phyloP scores from a whole-genome alignment of 129 eudicot species.

The Flaveria linearis region DNA sequence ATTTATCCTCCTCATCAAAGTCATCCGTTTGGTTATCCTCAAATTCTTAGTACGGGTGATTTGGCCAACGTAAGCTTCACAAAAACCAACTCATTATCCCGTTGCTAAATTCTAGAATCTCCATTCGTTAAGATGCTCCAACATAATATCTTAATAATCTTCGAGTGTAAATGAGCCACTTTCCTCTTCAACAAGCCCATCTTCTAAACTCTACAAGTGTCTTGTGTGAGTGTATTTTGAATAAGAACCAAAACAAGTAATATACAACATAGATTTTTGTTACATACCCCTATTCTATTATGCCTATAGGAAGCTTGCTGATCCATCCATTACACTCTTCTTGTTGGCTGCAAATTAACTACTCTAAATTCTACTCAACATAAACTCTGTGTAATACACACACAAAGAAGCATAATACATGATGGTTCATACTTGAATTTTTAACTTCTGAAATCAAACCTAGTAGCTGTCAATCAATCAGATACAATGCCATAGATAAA shows the following conservation, averaged over 20 bases:
- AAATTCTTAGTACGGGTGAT: background rate
- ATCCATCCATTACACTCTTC: too few relatives aligned
- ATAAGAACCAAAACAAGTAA: background rate
- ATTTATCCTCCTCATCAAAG: too few relatives aligned
- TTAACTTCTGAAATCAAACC: too few relatives aligned
- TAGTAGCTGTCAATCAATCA: too few relatives aligned
- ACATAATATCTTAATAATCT: slow-evolving; percentile 6
- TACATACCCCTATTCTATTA: background rate
- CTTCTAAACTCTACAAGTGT: background rate
- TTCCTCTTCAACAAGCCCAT: background rate
- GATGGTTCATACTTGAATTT: too few relatives aligned
- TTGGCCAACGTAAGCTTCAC: slow-evolving; percentile 14
- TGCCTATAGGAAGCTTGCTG: too few relatives aligned
- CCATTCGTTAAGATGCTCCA: slow-evolving; percentile 14
- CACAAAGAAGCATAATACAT: background rate
- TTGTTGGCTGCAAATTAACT: too few relatives aligned
- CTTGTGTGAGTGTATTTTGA: background rate
- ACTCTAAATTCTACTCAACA: too few relatives aligned
- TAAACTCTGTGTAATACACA: background rate
- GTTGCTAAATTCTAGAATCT: background rate
- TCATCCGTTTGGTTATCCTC: too few relatives aligned
- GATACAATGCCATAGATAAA: too few relatives aligned
- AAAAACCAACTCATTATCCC: background rate
- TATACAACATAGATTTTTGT: background rate
- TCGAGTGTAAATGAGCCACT: background rate